Base-by-base conservation (phyloP, 202 grass and related monocot species). In the Schoenoplectus tabernaemontani region DNA sequence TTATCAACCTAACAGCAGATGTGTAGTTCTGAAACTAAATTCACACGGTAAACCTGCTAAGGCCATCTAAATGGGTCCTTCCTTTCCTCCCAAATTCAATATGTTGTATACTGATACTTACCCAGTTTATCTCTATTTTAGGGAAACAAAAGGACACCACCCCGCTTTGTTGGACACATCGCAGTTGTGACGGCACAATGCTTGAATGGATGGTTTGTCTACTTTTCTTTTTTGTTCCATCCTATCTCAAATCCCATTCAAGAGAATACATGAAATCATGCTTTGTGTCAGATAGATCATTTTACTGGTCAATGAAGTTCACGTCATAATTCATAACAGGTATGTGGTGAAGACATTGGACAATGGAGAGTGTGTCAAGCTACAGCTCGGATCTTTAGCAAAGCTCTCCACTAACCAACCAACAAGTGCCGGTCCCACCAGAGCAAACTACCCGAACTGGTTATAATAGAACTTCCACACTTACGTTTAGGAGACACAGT, bases 81-180 rank as follows among this genome's bases (percentile, higher is more conserved):
- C 2, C 0, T 1, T 8, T 72, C 68, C 43, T n/a, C 15, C 69
- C 6, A 33, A 74, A 51, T n/a, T 70, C 41, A 70, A 43, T 17
- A 3, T 9, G 37, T 70, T 28, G 1, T 63, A 63, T 63, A 34
- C 51, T 56, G 51, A 11, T 15, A 68, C 34, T 17, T 73, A 4
- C n/a, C n/a, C n/a, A n/a, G n/a, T n/a, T n/a, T n/a, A n/a, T n/a
- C n/a, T n/a, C n/a, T 73, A 34, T 74, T 7, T 71, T 58, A 91
- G 93, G 93, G 90, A n/a, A 97, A 93, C 68, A 97, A 91, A 83
- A 91, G 93, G 85, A 97, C 93, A 11, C 93, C 90, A 0, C 84
- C 90, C 53, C 83, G 83, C 36, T 96, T 89, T 81, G 90, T 96
- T 64, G 93, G 93, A 32, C 86, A 86, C 6, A 50, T 81, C 5